Evolutionary conservation across 208 protist genomes (phyloP).

Genomic region (Trypanosoma scelopori): DNA sequence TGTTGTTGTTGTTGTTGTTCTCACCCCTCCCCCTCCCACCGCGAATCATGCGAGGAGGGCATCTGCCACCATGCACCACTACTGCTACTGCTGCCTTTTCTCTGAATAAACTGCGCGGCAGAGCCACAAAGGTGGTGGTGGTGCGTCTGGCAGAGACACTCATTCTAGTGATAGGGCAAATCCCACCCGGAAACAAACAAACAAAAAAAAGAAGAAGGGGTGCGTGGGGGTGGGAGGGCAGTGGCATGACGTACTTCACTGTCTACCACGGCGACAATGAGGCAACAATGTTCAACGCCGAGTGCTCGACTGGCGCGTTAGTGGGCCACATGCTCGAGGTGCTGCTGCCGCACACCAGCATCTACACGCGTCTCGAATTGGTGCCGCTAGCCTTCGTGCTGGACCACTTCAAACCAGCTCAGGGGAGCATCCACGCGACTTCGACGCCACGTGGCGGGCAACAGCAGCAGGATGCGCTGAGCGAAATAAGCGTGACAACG

Average conservation of each 20-base stretch:
- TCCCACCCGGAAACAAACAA: no score
- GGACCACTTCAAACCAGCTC: constrained; percentile 34
- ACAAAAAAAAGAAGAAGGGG: no score
- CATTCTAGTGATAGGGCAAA: not conserved
- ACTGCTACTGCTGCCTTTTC: no score
- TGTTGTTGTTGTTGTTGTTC: not conserved
- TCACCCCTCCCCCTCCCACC: no score
- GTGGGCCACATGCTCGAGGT: constrained; percentile 37
- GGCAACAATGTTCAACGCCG: constrained; percentile 45
- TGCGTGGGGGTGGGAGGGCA: not conserved
- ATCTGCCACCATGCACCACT: no score
- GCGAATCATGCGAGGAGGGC: no score
- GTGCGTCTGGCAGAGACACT: not conserved
- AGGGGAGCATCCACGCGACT: not conserved
- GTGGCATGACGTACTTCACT: constrained; percentile 44
- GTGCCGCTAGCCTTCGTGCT: constrained; percentile 49
- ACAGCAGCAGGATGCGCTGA: not conserved
- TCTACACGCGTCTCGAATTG: constrained; percentile 48
- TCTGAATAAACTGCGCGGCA: no score
- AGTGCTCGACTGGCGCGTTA: constrained; percentile 54
- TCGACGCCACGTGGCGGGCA: not conserved
- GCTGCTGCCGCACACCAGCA: constrained; percentile 8
- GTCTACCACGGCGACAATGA: constrained; percentile 52
- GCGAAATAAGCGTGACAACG: not conserved
- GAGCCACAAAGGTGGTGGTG: no score